phyloP scores from a whole-genome alignment of 1,139 yeast genomes.

The Entelexis sorbosivorans region DNA sequence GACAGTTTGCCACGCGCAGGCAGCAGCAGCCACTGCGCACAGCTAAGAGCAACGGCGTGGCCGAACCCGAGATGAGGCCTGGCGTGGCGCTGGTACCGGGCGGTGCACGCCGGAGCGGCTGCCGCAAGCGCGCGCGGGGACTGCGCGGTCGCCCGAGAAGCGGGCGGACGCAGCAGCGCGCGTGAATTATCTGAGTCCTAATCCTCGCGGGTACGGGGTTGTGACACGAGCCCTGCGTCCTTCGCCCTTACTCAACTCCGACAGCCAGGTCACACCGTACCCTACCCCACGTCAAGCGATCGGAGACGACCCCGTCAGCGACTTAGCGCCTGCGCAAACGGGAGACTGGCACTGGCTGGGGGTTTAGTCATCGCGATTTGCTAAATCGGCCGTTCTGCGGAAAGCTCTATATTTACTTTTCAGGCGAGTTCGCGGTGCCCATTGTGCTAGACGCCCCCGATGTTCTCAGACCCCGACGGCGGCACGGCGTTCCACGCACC shows the following conservation, averaged over 20 bases:
- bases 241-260: background rate
- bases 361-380: conserved; percentile 5
- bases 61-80: no score
- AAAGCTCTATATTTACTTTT: background rate
- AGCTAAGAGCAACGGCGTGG: no score
- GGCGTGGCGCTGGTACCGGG: background rate
- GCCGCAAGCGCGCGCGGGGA: no score
- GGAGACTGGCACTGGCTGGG: background rate
- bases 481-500: conserved; percentile 6
- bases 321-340: conserved; percentile 4
- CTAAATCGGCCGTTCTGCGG: background rate
- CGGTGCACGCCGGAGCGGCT: no score
- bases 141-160: no score
- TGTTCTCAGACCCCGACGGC: conserved; percentile 10
- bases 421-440: background rate
- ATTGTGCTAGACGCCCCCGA: background rate
- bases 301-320: background rate
- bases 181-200: background rate
- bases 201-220: background rate
- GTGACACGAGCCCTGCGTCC: background rate
- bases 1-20: no score
- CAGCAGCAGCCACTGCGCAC: no score
- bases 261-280: background rate
- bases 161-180: no score
- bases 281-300: background rate